These are phyloP conservation scores for Pascua guehoae DNA, from an alignment of 1,284 basidiomycete genomes.

Conservation along the genomic window DNA sequence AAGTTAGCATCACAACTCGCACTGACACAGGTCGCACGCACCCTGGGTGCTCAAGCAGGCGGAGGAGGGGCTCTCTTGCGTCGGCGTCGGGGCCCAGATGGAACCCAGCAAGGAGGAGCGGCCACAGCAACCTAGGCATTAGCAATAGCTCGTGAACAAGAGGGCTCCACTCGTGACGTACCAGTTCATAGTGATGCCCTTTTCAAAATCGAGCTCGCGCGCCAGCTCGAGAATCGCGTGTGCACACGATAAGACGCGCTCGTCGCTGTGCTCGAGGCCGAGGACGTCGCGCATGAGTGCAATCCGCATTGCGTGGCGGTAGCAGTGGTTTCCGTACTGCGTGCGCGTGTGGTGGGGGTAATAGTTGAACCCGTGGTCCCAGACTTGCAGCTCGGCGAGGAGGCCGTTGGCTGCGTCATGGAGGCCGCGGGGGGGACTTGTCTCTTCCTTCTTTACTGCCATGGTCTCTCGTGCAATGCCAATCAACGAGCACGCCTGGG, in stretches of 20 bases:
- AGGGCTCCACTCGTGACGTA: conserved; percentile 12
- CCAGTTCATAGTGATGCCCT: conserved; percentile 34
- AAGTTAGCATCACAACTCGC: too few species aligned
- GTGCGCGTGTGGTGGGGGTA: conserved; percentile 36
- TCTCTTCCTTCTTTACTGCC: neutral
- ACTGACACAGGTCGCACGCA: conserved; percentile 18
- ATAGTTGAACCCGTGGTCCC: conserved; percentile 39
- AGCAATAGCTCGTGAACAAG: neutral
- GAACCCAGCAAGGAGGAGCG: conserved; percentile 40
- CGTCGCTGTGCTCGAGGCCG: conserved; percentile 28
- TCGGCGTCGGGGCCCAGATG: conserved; percentile 32
- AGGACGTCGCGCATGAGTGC: conserved; percentile 39
- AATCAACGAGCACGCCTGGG: conserved; percentile 30
- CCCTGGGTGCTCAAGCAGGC: conserved; percentile 36
- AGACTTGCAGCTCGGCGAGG: conserved; percentile 37
- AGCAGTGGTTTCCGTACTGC: conserved; percentile 42
- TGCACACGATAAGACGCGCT: conserved; percentile 25
- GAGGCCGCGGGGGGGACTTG: conserved; percentile 17
- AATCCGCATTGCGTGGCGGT: conserved; percentile 39
- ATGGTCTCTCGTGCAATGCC: conserved; percentile 18
- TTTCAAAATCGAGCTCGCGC: conserved; percentile 28
- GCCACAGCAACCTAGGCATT: conserved; percentile 41
- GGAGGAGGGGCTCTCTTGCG: conserved; percentile 25
- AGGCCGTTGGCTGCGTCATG: conserved; percentile 31
- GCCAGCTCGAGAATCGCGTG: conserved; percentile 40